Percentiles rank a stretch among this genome's conserved stretches.
phyloP scores from a whole-genome alignment of 306 rosid species.

The Castanea mollissima region DNA sequence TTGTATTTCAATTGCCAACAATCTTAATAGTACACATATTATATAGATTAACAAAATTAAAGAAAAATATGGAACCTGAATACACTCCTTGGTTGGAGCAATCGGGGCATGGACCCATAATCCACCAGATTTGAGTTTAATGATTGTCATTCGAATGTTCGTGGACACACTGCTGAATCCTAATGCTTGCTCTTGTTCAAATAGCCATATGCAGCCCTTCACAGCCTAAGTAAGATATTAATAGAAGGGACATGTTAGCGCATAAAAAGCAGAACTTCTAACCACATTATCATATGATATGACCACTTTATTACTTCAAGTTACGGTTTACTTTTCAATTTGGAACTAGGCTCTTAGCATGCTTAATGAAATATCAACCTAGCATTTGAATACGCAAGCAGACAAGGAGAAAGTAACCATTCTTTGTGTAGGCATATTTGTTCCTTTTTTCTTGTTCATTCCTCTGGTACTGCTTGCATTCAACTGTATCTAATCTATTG shows the following conservation, averaged over 20 bases:
- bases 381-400: too few species aligned
- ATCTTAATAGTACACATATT: constrained; percentile 3
- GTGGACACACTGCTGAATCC: constrained; percentile 99
- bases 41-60: constrained; percentile 13
- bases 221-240: constrained; percentile 55
- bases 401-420: too few species aligned
- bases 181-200: constrained; percentile 97
- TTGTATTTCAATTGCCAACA: neutral
- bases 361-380: too few species aligned
- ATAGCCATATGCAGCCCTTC: constrained; percentile 84
- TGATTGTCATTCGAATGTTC: constrained; percentile 94
- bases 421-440: too few species aligned
- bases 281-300: neutral
- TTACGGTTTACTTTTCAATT: neutral
- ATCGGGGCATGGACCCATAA: constrained; percentile 97
- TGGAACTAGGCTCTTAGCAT: neutral
- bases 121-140: constrained; percentile 96
- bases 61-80: constrained; percentile 57
- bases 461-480: too few species aligned
- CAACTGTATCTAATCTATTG: too few species aligned
- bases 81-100: constrained; percentile 97
- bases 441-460: too few species aligned
- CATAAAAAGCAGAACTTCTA: constrained; percentile 20
- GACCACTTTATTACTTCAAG: neutral
- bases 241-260: constrained; percentile 12